Evolutionary conservation across 169 alveolate genomes (phyloP).

Genomic region (Perkinsus chesapeaki): DNA sequence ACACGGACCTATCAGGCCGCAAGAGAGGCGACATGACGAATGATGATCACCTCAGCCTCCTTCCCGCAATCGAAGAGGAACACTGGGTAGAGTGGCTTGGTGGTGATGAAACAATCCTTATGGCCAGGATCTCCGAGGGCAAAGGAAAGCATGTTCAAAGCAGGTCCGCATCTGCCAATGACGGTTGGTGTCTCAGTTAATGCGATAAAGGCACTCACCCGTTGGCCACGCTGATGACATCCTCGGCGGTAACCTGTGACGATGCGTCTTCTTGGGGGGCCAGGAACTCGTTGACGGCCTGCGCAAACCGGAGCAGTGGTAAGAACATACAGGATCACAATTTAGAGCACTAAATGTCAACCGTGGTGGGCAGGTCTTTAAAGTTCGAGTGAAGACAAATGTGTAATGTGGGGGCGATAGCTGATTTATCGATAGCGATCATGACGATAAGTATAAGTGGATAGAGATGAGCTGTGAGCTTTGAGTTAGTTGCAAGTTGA

Average conservation of each 20-base stretch:
- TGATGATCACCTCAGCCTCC: background rate
- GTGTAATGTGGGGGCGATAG: too few species aligned
- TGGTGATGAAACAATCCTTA: background rate
- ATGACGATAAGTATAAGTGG: background rate
- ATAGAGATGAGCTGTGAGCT: too few species aligned
- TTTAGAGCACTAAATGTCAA: too few species aligned
- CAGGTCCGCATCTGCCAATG: background rate
- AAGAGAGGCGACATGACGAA: background rate
- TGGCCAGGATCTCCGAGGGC: background rate
- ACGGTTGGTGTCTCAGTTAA: background rate
- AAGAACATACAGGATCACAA: background rate
- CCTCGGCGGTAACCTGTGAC: background rate
- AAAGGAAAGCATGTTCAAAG: background rate
- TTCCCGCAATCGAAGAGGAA: background rate
- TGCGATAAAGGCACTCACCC: background rate
- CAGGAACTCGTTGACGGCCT: background rate
- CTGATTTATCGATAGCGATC: too few species aligned
- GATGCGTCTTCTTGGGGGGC: background rate
- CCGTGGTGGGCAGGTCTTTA: too few species aligned
- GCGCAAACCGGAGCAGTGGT: background rate
- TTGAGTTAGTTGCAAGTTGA: too few species aligned
- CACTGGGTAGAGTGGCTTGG: background rate
- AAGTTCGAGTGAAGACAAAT: too few species aligned
- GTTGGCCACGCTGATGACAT: background rate
- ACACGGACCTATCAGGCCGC: background rate